A percentile compares a stretch with the other conserved stretches of the same genome.
Conservation (phyloP, 2,329 filamentous ascomycete species). For the Chrysoporthe cubensis region DNA sequence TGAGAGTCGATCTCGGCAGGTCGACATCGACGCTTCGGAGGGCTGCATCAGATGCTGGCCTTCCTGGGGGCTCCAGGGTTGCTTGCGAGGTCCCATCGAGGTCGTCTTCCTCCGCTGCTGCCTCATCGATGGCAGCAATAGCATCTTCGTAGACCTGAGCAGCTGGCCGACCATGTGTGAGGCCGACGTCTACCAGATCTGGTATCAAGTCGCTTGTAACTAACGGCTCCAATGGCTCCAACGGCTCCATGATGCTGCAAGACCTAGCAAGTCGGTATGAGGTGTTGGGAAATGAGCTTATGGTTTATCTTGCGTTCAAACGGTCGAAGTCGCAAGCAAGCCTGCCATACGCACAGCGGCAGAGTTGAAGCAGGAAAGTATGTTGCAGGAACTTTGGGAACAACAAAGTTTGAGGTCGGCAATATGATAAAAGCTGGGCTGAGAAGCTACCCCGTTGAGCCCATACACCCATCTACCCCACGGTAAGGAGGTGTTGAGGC, state of each 20-base stretch:
- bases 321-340: too few species aligned
- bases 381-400: too few species aligned
- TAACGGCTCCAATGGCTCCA: not conserved
- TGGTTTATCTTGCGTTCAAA: not conserved
- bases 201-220: not conserved
- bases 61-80: not conserved
- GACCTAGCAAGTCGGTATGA: not conserved
- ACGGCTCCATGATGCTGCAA: not conserved
- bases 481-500: too few species aligned
- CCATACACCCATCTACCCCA: too few species aligned
- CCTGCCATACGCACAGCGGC: too few species aligned
- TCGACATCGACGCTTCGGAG: slow-evolving; percentile 31
- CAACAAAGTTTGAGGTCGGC: too few species aligned
- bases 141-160: slow-evolving; percentile 10
- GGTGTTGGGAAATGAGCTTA: not conserved
- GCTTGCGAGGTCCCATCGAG: not conserved
- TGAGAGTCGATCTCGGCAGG: slow-evolving; percentile 35
- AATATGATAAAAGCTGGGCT: too few species aligned
- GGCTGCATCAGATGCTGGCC: not conserved
- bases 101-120: slow-evolving; percentile 9
- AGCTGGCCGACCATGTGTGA: not conserved
- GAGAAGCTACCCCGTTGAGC: too few species aligned
- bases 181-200: not conserved
- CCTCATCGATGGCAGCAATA: not conserved
- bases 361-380: too few species aligned